phyloP scores from a whole-genome alignment of 2,329 filamentous ascomycete genomes.

The Trichoderma atrobrunneum region DNA sequence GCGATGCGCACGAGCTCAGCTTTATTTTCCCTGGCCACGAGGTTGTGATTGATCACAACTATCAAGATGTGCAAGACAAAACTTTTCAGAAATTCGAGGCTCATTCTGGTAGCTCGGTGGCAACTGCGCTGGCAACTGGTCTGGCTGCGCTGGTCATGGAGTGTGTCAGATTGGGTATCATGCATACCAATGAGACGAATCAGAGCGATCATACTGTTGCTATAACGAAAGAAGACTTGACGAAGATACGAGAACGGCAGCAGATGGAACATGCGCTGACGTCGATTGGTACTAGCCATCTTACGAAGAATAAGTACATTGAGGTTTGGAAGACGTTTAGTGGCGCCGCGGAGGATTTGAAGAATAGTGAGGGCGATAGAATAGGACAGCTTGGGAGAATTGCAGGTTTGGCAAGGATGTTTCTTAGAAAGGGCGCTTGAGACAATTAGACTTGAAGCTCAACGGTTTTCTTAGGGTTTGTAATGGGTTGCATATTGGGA shows the following conservation, averaged over 20 bases:
- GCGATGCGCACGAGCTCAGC: not conserved
- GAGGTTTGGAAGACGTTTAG: conserved; percentile 4
- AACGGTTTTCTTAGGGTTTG: not conserved
- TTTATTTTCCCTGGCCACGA: not conserved
- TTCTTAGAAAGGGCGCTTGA: not conserved
- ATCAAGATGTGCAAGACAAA: not conserved
- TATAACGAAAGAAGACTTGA: not conserved
- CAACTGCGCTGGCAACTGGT: conserved; percentile 9
- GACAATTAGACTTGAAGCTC: not conserved
- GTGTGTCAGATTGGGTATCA: not conserved
- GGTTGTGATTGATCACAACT: not conserved
- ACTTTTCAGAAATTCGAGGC: not conserved
- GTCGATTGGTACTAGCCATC: not conserved
- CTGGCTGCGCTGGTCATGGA: conserved; percentile 8
- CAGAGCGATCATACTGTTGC: not conserved
- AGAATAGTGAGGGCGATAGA: not conserved
- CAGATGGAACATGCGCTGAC: not conserved
- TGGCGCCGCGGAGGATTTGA: not conserved
- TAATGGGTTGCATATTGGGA: not conserved
- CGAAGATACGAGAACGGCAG: not conserved
- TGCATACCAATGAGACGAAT: not conserved
- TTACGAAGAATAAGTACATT: conserved; percentile 2
- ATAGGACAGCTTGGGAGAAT: not conserved
- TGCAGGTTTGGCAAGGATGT: not conserved
- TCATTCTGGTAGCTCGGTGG: conserved; percentile 4